Conservation (phyloP, 768 basidiomycete species). For the Tylopilus subfusipes region DNA sequence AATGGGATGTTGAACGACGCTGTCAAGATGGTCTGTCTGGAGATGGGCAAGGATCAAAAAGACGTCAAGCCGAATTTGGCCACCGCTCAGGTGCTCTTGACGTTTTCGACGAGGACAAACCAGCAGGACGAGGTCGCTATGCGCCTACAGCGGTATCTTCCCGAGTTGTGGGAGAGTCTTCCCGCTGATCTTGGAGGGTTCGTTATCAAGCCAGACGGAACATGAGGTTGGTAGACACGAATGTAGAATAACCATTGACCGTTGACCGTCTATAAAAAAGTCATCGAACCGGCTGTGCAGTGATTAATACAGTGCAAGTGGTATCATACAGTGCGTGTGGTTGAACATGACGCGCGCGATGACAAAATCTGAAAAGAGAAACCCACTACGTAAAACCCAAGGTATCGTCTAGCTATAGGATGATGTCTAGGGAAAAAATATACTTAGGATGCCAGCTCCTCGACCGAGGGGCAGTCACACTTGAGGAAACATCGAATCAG, state of each 20-base stretch:
- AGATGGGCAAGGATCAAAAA: slow-evolving; percentile 52
- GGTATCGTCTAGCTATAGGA: slow-evolving; percentile 22
- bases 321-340: slow-evolving; percentile 47
- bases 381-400: slow-evolving; percentile 32
- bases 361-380: slow-evolving; percentile 48
- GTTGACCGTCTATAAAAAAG: slow-evolving; percentile 3
- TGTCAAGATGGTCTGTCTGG: slow-evolving; percentile 53
- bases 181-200: slow-evolving; percentile 21
- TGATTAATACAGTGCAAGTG: slow-evolving; percentile 24
- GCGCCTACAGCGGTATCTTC: slow-evolving; percentile 42
- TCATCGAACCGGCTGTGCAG: slow-evolving; percentile 11
- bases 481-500: slow-evolving; percentile 28
- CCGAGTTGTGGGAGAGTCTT: slow-evolving; percentile 33
- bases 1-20: slow-evolving; percentile 65
- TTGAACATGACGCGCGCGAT: slow-evolving; percentile 54
- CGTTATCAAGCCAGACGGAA: slow-evolving; percentile 18
- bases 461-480: slow-evolving; percentile 87
- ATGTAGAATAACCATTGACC: slow-evolving; percentile 11
- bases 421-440: slow-evolving; percentile 20
- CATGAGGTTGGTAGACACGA: background rate
- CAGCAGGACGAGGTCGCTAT: slow-evolving; percentile 44
- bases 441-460: slow-evolving; percentile 54
- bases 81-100: slow-evolving; percentile 50
- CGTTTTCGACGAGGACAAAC: slow-evolving; percentile 45
- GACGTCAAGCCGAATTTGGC: slow-evolving; percentile 47